Base-by-base conservation (phyloP, 176 grass and related monocot genomes). In the Bromus sterilis region DNA sequence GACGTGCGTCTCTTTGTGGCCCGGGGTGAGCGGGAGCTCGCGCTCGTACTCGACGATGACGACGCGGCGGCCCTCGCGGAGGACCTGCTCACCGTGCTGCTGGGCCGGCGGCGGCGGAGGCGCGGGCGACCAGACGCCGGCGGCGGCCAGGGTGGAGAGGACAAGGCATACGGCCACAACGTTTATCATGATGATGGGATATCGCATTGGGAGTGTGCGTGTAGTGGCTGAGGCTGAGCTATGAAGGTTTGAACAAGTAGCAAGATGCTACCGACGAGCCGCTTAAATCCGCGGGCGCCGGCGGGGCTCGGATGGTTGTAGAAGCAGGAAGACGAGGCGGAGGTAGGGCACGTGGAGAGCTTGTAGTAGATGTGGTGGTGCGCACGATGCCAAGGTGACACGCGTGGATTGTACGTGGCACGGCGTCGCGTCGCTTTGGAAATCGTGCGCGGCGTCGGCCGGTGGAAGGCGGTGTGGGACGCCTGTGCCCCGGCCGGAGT, bases 11-110 rank as follows among this genome's bases (percentile, higher is more conserved):
- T 86, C 80, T 34, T 88, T 83, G 10, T 75, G 65, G 61, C 39
- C 82, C 20, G 65, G 37, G 23, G 57, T 71, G 9, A 81, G 21
- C 28, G 80, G 53, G 71, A 88, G 20, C 74, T 92, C 80, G 21
- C 90, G 90, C 84, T 98, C 90, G 78, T 98, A 95, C 85, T 93
- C 95, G 20, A 98, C 81, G 56, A 98, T 89, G 42, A 98, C 84
- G 14, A 98, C 71, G 40, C 92, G 88, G 14, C 88, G 88, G 11
- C 90, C 90, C 86, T 98, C 92, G 0, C 76, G 84, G 20, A 98
- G 42, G 46, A 91, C 65, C 2, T 73, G 84, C 42, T 88, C 84
- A 2, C n/a, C 55, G 14, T 11, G 28, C 3, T 69, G 75, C 11
- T 11, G 31, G 25, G 29, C 57, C 9, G 30, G 6, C 12, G 80